Percentiles rank a stretch among this genome's conserved stretches.
Evolutionary conservation across 2,329 filamentous ascomycete genomes (phyloP).

Genomic region (Tetracladium maxilliforme): DNA sequence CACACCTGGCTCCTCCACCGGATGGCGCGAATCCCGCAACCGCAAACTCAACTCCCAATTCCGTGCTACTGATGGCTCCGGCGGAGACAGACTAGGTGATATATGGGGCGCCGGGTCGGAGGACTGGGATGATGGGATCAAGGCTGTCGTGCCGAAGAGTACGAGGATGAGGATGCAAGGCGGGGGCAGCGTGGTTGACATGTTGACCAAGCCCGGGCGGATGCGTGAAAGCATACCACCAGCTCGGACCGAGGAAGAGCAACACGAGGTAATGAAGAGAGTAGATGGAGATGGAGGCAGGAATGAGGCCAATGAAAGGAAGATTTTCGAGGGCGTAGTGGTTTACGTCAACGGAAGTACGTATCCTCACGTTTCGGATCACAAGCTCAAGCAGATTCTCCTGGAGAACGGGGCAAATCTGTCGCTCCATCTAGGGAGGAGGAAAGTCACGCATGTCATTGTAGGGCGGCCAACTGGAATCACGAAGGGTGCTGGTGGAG

Average conservation of each 20-base stretch:
- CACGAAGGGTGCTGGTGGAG: conserved; percentile 48
- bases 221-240: too few species aligned
- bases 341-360: conserved; percentile 86
- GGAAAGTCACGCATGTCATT: conserved; percentile 75
- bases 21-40: conserved; percentile 59
- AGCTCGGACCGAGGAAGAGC: too few species aligned
- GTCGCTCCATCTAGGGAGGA: conserved; percentile 55
- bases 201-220: too few species aligned
- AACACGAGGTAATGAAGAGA: too few species aligned
- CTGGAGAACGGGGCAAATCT: conserved; percentile 58
- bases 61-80: conserved; percentile 33
- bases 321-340: conserved; percentile 55
- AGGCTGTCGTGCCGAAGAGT: conserved; percentile 26
- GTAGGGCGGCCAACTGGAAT: conserved; percentile 41
- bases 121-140: conserved; percentile 31
- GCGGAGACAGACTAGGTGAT: conserved; percentile 47
- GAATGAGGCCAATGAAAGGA: too few species aligned
- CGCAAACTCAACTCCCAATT: conserved; percentile 61
- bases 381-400: conserved; percentile 69
- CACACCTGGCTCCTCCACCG: conserved; percentile 40
- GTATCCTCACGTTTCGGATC: conserved; percentile 66
- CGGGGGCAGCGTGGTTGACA: too few species aligned
- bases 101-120: conserved; percentile 49
- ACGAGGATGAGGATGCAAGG: conserved; percentile 11
- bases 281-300: too few species aligned